Conservation (phyloP, 2,329 filamentous ascomycete species). For the Fusarium sp. region DNA sequence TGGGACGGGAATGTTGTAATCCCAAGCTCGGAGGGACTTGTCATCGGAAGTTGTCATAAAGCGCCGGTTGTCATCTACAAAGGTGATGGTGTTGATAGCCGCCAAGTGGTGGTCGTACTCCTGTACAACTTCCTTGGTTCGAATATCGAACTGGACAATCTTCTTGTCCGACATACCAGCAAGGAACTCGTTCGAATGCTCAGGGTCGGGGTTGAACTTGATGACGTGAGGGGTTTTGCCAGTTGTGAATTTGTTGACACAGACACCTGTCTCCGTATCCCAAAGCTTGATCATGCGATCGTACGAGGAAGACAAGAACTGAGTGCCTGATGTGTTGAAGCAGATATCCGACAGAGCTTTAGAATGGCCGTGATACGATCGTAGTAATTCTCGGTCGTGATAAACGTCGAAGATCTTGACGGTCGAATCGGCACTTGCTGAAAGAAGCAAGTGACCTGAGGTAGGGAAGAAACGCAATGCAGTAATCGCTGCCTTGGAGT, state of each 20-base stretch:
- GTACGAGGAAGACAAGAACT: constrained; percentile 91
- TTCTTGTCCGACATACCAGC: constrained; percentile 99
- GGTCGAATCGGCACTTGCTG: constrained; percentile 88
- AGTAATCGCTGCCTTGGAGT: constrained; percentile 86
- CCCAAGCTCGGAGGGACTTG: constrained; percentile 95
- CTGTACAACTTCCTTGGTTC: constrained; percentile 85
- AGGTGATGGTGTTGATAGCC: constrained; percentile 97
- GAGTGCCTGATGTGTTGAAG: constrained; percentile 84
- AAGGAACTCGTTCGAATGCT: constrained; percentile 87
- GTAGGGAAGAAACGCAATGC: constrained; percentile 89
- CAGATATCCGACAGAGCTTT: constrained; percentile 91
- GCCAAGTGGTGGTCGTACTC: constrained; percentile 98
- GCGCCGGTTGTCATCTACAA: constrained; percentile 91
- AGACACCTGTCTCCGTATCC: constrained; percentile 96
- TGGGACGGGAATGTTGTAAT: constrained; percentile 97
- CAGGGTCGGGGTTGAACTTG: constrained; percentile 85
- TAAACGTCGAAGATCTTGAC: constrained; percentile 97
- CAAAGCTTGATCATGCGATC: constrained; percentile 97
- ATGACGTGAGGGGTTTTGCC: constrained; percentile 96
- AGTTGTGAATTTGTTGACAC: constrained; percentile 87
- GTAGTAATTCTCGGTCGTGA: constrained; percentile 86
- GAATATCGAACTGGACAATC: constrained; percentile 95
- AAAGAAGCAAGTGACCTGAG: constrained; percentile 89
- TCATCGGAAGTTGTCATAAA: constrained; percentile 99
- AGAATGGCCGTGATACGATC: constrained; percentile 89